Percentiles rank a stretch among this genome's conserved stretches.
These are phyloP conservation scores for Phialophora tarda DNA, from an alignment of 2,329 filamentous ascomycete genomes.

Conservation along the genomic window DNA sequence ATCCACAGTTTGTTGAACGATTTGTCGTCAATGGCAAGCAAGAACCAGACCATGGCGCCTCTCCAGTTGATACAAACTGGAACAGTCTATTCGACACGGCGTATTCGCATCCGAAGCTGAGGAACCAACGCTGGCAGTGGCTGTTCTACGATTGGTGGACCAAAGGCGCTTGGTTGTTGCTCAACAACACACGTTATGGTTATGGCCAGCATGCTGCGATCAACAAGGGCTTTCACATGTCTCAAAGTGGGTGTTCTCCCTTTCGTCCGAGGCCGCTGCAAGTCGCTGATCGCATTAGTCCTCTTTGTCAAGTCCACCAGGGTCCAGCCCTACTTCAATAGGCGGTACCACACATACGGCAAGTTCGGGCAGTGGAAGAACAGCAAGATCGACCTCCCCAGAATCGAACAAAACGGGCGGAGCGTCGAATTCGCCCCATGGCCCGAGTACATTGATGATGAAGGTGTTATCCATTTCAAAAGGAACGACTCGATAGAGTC, in stretches of 20 bases:
- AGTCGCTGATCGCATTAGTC: not conserved
- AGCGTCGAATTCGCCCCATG: slow-evolving; percentile 19
- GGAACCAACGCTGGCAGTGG: slow-evolving; percentile 14
- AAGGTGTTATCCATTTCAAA: slow-evolving; percentile 22
- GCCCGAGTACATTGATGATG: slow-evolving; percentile 20
- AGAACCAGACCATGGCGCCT: slow-evolving; percentile 6
- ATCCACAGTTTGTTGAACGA: slow-evolving; percentile 8
- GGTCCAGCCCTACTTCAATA: slow-evolving; percentile 15
- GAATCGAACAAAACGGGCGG: slow-evolving; percentile 10
- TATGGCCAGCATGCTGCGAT: slow-evolving; percentile 21
- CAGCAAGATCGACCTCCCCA: slow-evolving; percentile 13
- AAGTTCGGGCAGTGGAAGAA: slow-evolving; percentile 7
- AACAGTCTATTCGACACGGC: slow-evolving; percentile 20
- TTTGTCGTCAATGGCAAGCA: slow-evolving; percentile 17
- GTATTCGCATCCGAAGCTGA: slow-evolving; percentile 16
- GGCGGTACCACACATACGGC: slow-evolving; percentile 11
- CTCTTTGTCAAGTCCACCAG: slow-evolving; percentile 24
- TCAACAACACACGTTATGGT: slow-evolving; percentile 20
- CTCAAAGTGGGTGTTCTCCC: slow-evolving; percentile 1
- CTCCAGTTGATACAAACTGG: slow-evolving; percentile 19
- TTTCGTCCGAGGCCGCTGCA: not conserved
- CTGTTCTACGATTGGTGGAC: slow-evolving; percentile 19
- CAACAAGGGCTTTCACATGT: slow-evolving; percentile 17
- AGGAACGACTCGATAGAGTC: slow-evolving; percentile 18
- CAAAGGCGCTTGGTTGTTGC: slow-evolving; percentile 14